Percentiles rank a stretch among this genome's conserved stretches.
Conservation (phyloP, 169 alveolate species). For the Amoebophrya sp. region DNA sequence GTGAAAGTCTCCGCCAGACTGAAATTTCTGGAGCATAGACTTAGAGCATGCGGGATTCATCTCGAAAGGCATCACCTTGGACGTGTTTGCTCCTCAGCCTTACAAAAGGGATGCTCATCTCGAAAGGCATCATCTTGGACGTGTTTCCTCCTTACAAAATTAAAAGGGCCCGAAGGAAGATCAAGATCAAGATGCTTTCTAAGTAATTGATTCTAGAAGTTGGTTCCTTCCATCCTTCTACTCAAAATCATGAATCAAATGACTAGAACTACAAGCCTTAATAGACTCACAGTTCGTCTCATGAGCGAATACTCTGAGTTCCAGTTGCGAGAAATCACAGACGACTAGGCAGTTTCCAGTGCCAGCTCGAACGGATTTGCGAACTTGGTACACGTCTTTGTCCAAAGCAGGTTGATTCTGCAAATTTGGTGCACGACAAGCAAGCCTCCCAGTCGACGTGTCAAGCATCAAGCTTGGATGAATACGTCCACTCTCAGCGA, state of each 20-base stretch:
- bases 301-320: slow-evolving; percentile 71
- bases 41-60: too few species aligned
- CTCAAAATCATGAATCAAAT: too few species aligned
- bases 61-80: too few species aligned
- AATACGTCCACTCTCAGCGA: not conserved
- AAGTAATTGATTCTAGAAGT: too few species aligned
- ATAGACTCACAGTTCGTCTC: slow-evolving; percentile 66
- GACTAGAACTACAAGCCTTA: too few species aligned
- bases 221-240: too few species aligned
- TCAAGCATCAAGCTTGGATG: slow-evolving; percentile 30
- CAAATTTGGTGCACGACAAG: slow-evolving; percentile 58
- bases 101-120: too few species aligned
- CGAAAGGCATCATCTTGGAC: too few species aligned
- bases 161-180: too few species aligned
- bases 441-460: slow-evolving; percentile 24
- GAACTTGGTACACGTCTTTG: slow-evolving; percentile 63
- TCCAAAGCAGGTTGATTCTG: slow-evolving; percentile 67
- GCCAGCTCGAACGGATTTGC: slow-evolving; percentile 62
- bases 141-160: too few species aligned
- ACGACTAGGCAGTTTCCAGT: slow-evolving; percentile 61
- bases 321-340: slow-evolving; percentile 71
- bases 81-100: too few species aligned
- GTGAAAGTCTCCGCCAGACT: slow-evolving; percentile 75
- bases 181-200: too few species aligned
- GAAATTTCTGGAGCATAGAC: slow-evolving; percentile 65